Base-by-base conservation (phyloP, 257 asterid species). In the Forsythia viridissima region DNA sequence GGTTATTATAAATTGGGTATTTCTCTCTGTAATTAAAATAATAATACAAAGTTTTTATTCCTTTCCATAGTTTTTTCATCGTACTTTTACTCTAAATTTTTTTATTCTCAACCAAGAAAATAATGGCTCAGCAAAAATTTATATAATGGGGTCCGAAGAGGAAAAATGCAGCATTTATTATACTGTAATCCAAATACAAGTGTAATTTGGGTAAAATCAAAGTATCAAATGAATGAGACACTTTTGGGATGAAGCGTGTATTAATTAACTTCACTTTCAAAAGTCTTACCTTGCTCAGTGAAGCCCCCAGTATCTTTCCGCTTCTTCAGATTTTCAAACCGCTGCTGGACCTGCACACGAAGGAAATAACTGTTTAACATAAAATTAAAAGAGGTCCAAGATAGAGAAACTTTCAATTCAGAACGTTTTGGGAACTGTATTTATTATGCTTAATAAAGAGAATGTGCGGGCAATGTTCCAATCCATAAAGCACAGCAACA, bases 301-400 rank as follows among this genome's bases (percentile, higher is more conserved):
- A 93, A 91, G 84, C 94, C 91, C 77, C 82, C 90, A 67, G 96
- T 88, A 87, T 92, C 97, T 86, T 93, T 96, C 69, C 96, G 89
- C 84, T 93, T 96, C 90, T 96, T 96, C 61, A 92, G 94, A 77
- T 80, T 78, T 79, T 96, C 99, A 88, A 96, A 96, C 74, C 99
- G 93, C 83, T 84, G 87, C 81, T 93, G 97, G 73, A 96, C 99
- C 98, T 96, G 92, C 51, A 72, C 44, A 81, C 69, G 82, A 78
- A 77, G 70, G 41, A 78, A 77, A 72, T 6, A 51, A 36, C 43
- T 20, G 55, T 55, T 44, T 34, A 74, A 68, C 18, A 42, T 52
- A 59, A 81, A 61, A 2, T 30, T 59, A n/a, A 59, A 20, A 59
- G 67, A 21, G 37, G 37, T 59, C 67, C 21, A 5, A 66, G 46